Conservation (phyloP, 495 filamentous ascomycete genomes). For the Saxophila tyrrhenica region DNA sequence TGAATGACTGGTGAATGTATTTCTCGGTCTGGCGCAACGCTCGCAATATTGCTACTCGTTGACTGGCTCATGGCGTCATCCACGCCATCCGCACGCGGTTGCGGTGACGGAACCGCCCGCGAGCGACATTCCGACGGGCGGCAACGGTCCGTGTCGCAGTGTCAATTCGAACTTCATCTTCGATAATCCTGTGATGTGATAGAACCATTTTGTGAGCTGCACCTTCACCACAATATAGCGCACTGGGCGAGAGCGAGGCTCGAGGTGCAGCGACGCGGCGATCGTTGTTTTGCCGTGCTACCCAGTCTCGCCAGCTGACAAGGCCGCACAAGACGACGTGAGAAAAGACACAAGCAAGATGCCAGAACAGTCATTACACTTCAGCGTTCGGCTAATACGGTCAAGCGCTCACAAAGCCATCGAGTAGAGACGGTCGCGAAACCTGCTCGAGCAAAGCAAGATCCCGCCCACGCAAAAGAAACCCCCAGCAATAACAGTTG, state of each 20-base stretch:
- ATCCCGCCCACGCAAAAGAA: not conserved
- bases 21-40: too few relatives aligned
- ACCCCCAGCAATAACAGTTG: not conserved
- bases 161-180: not conserved
- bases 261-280: too few relatives aligned
- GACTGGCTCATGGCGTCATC: too few relatives aligned
- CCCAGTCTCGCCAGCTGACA: too few relatives aligned
- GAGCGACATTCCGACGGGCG: not conserved
- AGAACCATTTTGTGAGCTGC: too few relatives aligned
- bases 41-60: too few relatives aligned
- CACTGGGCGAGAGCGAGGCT: too few relatives aligned
- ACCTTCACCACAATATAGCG: too few relatives aligned
- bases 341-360: not conserved
- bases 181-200: too few relatives aligned
- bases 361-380: not conserved
- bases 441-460: slow-evolving; percentile 3
- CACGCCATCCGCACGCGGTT: too few relatives aligned
- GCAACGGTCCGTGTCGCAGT: not conserved
- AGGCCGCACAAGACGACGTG: too few relatives aligned
- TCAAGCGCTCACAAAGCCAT: not conserved
- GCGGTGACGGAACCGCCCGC: not conserved
- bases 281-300: too few relatives aligned
- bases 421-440: slow-evolving; percentile 12
- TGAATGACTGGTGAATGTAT: slow-evolving; percentile 75
- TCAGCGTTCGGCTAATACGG: not conserved